phyloP scores from a whole-genome alignment of 345 rosid species.

The Zanthoxylum bungeanum region DNA sequence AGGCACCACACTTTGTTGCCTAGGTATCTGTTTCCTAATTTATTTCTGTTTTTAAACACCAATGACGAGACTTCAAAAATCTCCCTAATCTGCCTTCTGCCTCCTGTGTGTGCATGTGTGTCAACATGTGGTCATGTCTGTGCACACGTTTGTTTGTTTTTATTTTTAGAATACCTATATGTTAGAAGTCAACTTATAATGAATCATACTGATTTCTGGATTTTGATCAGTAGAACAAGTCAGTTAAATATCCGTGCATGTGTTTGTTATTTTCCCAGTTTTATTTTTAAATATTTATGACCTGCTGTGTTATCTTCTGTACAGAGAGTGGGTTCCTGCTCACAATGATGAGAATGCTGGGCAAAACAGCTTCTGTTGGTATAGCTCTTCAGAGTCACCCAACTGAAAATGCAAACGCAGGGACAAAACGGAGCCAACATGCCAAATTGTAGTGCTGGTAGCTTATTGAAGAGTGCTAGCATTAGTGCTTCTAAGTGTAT shows the following conservation, averaged over 20 bases:
- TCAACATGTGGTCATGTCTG: neutral
- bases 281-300: neutral
- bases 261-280: neutral
- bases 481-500: constrained; percentile 94
- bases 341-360: constrained; percentile 49
- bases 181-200: neutral
- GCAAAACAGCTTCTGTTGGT: constrained; percentile 43
- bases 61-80: neutral
- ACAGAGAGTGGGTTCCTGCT: constrained; percentile 82
- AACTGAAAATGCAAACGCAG: constrained; percentile 28
- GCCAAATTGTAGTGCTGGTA: constrained; percentile 49
- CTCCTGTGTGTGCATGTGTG: neutral
- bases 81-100: neutral
- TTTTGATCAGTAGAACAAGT: neutral
- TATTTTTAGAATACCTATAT: neutral
- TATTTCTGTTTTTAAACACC: neutral
- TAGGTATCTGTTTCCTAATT: constrained; percentile 40
- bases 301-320: constrained; percentile 7
- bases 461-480: constrained; percentile 90
- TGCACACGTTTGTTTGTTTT: neutral
- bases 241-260: neutral
- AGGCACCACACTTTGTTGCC: constrained; percentile 96
- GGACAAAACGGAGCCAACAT: constrained; percentile 32
- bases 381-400: constrained; percentile 47
- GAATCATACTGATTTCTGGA: neutral